These are phyloP conservation scores for Graphilbum fragrans DNA, from an alignment of 2,329 filamentous ascomycete genomes.

Conservation along the genomic window DNA sequence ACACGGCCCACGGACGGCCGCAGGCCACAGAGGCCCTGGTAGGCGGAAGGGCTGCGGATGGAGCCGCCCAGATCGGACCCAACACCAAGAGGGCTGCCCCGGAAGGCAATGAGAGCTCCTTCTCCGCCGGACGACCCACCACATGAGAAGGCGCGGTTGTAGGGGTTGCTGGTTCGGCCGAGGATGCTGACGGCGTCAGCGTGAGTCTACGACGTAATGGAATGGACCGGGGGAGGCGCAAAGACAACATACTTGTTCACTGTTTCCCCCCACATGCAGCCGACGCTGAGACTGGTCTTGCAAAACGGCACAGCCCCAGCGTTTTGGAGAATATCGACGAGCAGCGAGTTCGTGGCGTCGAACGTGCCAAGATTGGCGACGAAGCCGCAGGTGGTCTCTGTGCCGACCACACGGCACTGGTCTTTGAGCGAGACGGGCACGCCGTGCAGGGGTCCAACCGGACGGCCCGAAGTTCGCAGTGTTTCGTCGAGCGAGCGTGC, in stretches of 20 bases:
- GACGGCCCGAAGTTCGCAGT: constrained; percentile 14
- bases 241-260: no score
- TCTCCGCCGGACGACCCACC: constrained; percentile 26
- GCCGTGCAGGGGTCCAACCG: constrained; percentile 24
- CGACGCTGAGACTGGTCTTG: constrained; percentile 18
- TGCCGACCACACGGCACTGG: constrained; percentile 30
- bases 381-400: constrained; percentile 21
- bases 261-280: constrained; percentile 16
- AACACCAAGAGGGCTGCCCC: constrained; percentile 20
- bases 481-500: constrained; percentile 22
- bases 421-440: constrained; percentile 38
- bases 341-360: constrained; percentile 13
- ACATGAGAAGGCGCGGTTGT: constrained; percentile 18
- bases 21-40: constrained; percentile 19
- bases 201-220: neutral
- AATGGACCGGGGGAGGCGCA: no score
- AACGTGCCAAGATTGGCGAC: constrained; percentile 6
- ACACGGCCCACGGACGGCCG: constrained; percentile 16
- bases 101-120: constrained; percentile 20
- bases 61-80: constrained; percentile 21
- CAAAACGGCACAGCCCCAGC: constrained; percentile 17
- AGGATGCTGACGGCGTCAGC: no score
- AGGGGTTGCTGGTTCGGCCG: constrained; percentile 21
- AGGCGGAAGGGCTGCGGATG: constrained; percentile 18
- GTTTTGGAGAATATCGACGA: constrained; percentile 15